phyloP scores from a whole-genome alignment of 2,329 filamentous ascomycete genomes.

The Aspergillus eucalypticola region DNA sequence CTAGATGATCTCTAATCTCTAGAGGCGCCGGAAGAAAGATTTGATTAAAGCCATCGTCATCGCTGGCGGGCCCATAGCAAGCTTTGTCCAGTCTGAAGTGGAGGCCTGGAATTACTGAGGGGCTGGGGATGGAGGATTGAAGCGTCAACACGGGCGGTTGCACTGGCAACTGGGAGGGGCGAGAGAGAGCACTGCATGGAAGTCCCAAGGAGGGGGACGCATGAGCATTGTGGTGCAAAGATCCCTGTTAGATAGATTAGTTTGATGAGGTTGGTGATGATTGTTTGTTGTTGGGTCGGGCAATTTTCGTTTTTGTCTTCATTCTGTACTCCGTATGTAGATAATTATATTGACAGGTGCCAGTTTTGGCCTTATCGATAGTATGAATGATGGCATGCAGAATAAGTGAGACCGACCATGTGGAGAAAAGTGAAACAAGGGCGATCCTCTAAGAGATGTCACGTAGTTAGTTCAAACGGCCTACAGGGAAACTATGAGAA shows the following conservation, averaged over 20 bases:
- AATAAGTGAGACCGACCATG: not conserved
- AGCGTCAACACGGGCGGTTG: conserved; percentile 24
- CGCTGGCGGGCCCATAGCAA: conserved; percentile 1
- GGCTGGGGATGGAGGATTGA: conserved; percentile 11
- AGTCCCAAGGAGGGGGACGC: not conserved
- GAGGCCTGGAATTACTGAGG: conserved; percentile 15
- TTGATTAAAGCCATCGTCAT: conserved; percentile 16
- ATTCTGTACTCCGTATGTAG: too few relatives aligned
- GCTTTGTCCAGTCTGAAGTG: conserved; percentile 12
- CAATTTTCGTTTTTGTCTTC: too few relatives aligned
- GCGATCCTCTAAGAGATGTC: not conserved
- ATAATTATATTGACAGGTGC: too few relatives aligned
- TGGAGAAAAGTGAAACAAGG: conserved; percentile 4
- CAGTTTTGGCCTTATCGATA: not conserved
- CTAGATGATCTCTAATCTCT: conserved; percentile 11
- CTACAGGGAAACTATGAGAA: not conserved
- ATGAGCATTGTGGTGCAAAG: not conserved
- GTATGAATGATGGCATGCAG: not conserved
- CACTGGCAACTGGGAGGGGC: conserved; percentile 20
- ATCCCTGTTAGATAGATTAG: not conserved
- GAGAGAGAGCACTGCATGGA: not conserved
- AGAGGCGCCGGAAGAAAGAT: conserved; percentile 5
- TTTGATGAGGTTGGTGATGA: too few relatives aligned
- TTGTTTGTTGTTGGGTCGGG: not conserved
- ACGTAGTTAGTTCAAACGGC: not conserved